A percentile compares a stretch with the other conserved stretches of the same genome.
These are phyloP conservation scores for Pichia californica DNA, from an alignment of 805 yeast species.

Conservation along the genomic window DNA sequence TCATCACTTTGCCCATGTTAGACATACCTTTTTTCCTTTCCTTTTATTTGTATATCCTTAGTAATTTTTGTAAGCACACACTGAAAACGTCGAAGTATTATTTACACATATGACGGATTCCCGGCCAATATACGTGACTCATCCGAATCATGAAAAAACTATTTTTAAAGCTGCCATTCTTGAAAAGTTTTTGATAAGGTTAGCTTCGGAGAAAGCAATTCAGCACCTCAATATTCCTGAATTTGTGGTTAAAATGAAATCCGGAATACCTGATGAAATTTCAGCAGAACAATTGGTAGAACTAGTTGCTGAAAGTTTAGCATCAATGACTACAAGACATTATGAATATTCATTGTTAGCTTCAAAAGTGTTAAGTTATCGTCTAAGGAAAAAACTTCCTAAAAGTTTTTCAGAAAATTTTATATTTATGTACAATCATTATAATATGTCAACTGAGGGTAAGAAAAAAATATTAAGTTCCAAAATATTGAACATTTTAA, in stretches of 20 bases:
- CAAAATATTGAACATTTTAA: slow-evolving; percentile 45
- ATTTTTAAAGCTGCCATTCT: slow-evolving; percentile 12
- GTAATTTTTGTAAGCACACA: too few species aligned
- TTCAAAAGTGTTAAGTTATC: slow-evolving; percentile 81
- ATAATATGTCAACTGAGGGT: too few species aligned
- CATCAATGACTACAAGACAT: slow-evolving; percentile 89
- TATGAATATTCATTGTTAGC: slow-evolving; percentile 91
- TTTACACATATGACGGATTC: neutral
- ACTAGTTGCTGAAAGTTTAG: slow-evolving; percentile 85
- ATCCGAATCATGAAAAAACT: neutral
- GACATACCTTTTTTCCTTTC: neutral
- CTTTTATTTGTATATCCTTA: too few species aligned
- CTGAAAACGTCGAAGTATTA: neutral
- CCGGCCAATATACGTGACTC: neutral
- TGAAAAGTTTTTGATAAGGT: slow-evolving; percentile 6
- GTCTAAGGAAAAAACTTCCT: slow-evolving; percentile 79
- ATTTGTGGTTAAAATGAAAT: slow-evolving; percentile 39
- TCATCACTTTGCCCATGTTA: too few species aligned
- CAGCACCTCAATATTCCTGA: slow-evolving; percentile 39
- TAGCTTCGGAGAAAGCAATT: slow-evolving; percentile 32
- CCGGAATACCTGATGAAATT: slow-evolving; percentile 45
- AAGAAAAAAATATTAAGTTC: slow-evolving; percentile 5
- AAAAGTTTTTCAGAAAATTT: slow-evolving; percentile 70
- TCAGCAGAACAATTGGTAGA: slow-evolving; percentile 35
- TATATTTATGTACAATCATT: slow-evolving; percentile 30